A percentile compares a stretch with the other conserved stretches of the same genome.
Evolutionary conservation across 345 rosid genomes (phyloP).

Genomic region (Chamaenerion angustifolium): DNA sequence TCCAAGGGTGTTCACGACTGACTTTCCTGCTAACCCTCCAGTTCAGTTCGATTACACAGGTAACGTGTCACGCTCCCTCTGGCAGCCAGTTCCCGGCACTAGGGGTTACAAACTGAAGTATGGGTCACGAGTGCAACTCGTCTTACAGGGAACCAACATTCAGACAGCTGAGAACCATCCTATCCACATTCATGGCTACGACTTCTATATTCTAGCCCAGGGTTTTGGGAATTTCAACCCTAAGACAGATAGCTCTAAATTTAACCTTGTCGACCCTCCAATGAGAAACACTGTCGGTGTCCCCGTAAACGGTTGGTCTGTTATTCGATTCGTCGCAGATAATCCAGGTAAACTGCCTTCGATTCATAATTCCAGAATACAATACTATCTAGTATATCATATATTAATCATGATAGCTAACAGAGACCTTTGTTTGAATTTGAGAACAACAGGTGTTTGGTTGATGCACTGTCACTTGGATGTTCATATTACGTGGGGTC

Average conservation of each 20-base stretch:
- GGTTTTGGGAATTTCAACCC: conserved; percentile 89
- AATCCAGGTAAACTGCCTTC: conserved; percentile 66
- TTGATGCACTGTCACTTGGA: conserved; percentile 94
- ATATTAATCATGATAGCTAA: too few species aligned
- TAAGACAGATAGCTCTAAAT: conserved; percentile 45
- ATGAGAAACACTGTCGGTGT: conserved; percentile 73
- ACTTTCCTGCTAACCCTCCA: conserved; percentile 64
- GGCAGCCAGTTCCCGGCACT: conserved; percentile 60
- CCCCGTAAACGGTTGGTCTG: conserved; percentile 80
- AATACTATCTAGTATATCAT: too few species aligned
- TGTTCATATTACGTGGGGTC: conserved; percentile 75
- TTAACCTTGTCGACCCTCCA: conserved; percentile 87
- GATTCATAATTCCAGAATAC: too few species aligned
- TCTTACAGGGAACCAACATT: conserved; percentile 73
- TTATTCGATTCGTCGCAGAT: conserved; percentile 82
- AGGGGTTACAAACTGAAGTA: conserved; percentile 52
- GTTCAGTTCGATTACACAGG: conserved; percentile 69
- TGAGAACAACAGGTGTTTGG: conserved; percentile 63
- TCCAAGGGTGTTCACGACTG: conserved; percentile 72
- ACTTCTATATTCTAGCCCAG: conserved; percentile 68
- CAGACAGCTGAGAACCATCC: conserved; percentile 83
- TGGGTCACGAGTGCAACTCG: conserved; percentile 69
- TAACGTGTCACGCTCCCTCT: conserved; percentile 51
- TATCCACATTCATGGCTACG: conserved; percentile 86
- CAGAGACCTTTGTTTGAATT: background rate